Conservation (phyloP, 768 basidiomycete genomes). For the Glaciozyma martinii region DNA sequence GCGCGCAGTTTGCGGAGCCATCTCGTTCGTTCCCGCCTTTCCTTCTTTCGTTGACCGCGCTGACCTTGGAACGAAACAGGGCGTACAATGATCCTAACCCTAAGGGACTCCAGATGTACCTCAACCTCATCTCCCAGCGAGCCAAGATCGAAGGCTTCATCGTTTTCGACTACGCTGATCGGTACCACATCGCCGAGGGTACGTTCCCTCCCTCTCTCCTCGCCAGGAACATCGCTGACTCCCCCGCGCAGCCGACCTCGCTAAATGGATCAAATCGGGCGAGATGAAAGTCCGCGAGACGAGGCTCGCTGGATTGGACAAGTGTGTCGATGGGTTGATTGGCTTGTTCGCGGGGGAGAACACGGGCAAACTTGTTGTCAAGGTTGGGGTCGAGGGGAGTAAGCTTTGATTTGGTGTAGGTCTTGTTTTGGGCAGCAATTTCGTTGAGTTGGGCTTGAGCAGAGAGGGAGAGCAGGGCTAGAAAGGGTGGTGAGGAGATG, state of each 20-base stretch:
- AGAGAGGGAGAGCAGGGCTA: too few species aligned
- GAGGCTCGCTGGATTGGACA: slow-evolving; percentile 51
- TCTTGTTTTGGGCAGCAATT: too few species aligned
- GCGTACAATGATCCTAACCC: slow-evolving; percentile 52
- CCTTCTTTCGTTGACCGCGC: background rate
- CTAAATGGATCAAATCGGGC: slow-evolving; percentile 54
- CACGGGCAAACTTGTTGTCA: slow-evolving; percentile 59
- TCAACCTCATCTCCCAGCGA: slow-evolving; percentile 61
- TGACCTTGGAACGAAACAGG: background rate
- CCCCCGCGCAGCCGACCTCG: slow-evolving; percentile 49
- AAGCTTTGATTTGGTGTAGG: background rate
- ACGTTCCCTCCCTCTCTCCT: background rate
- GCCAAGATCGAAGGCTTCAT: slow-evolving; percentile 61
- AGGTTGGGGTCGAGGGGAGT: slow-evolving; percentile 4
- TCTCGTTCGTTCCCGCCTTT: background rate
- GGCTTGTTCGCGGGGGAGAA: slow-evolving; percentile 63
- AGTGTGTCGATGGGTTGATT: slow-evolving; percentile 55
- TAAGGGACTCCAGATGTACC: slow-evolving; percentile 47
- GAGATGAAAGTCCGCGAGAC: slow-evolving; percentile 57
- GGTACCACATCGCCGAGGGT: slow-evolving; percentile 51
- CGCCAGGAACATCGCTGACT: too few species aligned
- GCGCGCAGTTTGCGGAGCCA: slow-evolving; percentile 45
- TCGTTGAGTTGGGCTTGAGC: too few species aligned
- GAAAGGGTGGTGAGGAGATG: too few species aligned
- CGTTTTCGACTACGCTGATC: slow-evolving; percentile 64